Evolutionary conservation across 306 rosid genomes (phyloP), one percentile per base, ranked within the genome.

Genomic region (Luffa aegyptiaca): DNA sequence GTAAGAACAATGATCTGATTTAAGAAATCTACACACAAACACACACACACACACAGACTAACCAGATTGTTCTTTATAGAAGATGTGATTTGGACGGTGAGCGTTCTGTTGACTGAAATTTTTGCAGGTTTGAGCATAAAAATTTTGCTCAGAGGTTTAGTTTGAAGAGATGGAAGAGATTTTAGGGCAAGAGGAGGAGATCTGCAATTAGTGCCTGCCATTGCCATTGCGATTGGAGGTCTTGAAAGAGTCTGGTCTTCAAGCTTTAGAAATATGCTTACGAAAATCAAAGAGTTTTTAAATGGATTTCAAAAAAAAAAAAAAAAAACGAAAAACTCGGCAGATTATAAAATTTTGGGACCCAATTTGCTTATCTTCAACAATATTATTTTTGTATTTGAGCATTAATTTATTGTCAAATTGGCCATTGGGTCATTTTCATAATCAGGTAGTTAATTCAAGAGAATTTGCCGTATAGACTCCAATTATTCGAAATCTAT

Each of bases 21-120:
- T 44, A 56, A 55, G 46, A 73, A 77, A 41, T 36, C 26, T 2
- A 44, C 6, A 74, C 17, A 13, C n/a, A n/a, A n/a, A n/a, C 13
- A 52, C 48, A 73, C 6, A 21, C 6, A 72, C 35, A 63, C 35
- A 56, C 35, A 20, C 17, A 76, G 48, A 63, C 57, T 79, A 80
- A 95, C 97, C 97, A 68, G 33, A 8, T 90, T 89, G 85, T 92
- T 90, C 84, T 83, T 87, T 79, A 89, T 84, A 80, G 90, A 95
- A 35, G 92, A 87, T 85, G 85, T 85, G 85, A 93, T 89, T 83
- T 83, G 89, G 66, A 85, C 78, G 11, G 63, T 14, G 55, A 80
- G 81, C 80, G 80, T 52, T 76, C 55, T 88, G 83, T 86, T 93
- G 85, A 86, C 82, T 82, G 90, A 68, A 75, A 73, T 70, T 70